Base-by-base conservation (phyloP, 441 rosid genomes). In the Erodium trifolium region DNA sequence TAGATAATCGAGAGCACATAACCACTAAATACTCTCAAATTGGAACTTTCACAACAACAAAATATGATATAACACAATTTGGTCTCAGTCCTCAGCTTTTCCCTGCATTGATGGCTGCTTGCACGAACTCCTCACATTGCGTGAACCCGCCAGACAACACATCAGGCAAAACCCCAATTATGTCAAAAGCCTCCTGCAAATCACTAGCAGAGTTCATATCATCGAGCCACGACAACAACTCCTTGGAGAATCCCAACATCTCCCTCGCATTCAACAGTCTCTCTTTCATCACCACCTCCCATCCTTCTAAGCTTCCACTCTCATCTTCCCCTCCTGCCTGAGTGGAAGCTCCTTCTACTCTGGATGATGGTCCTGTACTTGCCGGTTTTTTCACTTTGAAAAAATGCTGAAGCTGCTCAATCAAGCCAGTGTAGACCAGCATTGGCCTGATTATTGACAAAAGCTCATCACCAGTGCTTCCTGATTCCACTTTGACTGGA, bases 371-470 rank as follows among this genome's bases (percentile, higher is more conserved):
- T 31, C 34, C 79, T 0, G 29, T 57, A 34, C 74, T 79, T 2
- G 81, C 51, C 29, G 83, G 69, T 79, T 84, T 91, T 78, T 82
- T 90, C 10, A 82, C 86, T 83, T 96, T 96, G 76, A 87, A 86
- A 57, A 86, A 88, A 67, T 16, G 88, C 76, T 93, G 99, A 76
- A 96, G 85, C 87, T 91, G 99, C 85, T 96, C 97, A 39, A 96
- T 85, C 89, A 96, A 75, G 27, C 99, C 99, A 3, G 91, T 83
- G 82, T 96, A 96, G 39, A 93, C 96, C 18, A 96, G 96, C 96
- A 96, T 96, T 8, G 93, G 95, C 63, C 88, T 84, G 35, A 91
- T 72, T 27, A 92, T 82, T 0, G 91, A 69, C 57, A 96, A 83
- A 19, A 93, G 85, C 62, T 91, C 98, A 65, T 86, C 86, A 39